phyloP scores from a whole-genome alignment of 345 rosid species.

The Cardiospermum halicacabum region DNA sequence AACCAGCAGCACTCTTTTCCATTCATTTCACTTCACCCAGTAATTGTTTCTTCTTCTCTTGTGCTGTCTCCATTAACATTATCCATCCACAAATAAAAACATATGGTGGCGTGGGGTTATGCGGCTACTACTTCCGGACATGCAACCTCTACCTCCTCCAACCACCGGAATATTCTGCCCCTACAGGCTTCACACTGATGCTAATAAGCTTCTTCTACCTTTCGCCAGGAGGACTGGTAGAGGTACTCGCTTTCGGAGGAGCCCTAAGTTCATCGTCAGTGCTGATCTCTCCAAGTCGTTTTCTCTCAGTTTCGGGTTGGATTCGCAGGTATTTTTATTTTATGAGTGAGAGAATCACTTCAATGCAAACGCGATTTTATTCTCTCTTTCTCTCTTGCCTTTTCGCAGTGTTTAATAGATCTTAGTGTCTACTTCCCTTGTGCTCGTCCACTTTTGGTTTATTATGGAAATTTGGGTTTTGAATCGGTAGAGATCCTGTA shows the following conservation, averaged over 20 bases:
- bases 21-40: too few species aligned
- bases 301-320: slow-evolving; percentile 55
- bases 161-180: slow-evolving; percentile 37
- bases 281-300: slow-evolving; percentile 63
- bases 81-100: slow-evolving; percentile 13
- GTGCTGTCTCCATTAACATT: too few species aligned
- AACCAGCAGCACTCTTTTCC: too few species aligned
- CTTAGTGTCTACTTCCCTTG: not conserved
- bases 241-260: slow-evolving; percentile 33
- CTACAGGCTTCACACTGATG: slow-evolving; percentile 20
- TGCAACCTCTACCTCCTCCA: slow-evolving; percentile 50
- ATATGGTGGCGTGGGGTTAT: slow-evolving; percentile 60
- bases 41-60: not conserved
- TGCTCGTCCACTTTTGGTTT: too few species aligned
- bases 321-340: slow-evolving; percentile 59
- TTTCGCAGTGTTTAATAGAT: not conserved
- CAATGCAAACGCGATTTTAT: too few species aligned
- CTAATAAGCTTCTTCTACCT: slow-evolving; percentile 24
- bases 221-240: slow-evolving; percentile 37
- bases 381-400: too few species aligned
- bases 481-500: not conserved
- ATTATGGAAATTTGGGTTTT: too few species aligned
- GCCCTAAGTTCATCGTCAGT: slow-evolving; percentile 37
- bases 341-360: slow-evolving; percentile 17
- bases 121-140: slow-evolving; percentile 35